A percentile compares a stretch with the other conserved stretches of the same genome.
Conservation (phyloP, 1,284 basidiomycete species). For the Omphalotus olearius region DNA sequence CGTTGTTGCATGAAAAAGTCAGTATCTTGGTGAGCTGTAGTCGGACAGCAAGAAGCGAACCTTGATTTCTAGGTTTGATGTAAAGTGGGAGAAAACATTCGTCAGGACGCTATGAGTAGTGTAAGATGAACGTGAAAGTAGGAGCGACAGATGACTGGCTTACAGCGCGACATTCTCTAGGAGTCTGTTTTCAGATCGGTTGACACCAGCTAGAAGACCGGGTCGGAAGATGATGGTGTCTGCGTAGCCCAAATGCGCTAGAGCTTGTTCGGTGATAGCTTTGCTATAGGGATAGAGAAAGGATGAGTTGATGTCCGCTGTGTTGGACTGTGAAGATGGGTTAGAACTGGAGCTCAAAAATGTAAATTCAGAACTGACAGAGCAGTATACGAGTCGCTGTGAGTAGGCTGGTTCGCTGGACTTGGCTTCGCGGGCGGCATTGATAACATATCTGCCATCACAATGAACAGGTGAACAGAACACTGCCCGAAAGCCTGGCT, state of each 20-base stretch:
- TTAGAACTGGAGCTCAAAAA: neutral
- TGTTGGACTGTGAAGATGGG: slow-evolving; percentile 30
- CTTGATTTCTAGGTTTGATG: slow-evolving; percentile 38
- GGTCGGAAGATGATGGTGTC: slow-evolving; percentile 72
- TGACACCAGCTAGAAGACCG: slow-evolving; percentile 40
- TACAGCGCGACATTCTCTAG: slow-evolving; percentile 40
- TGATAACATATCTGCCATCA: slow-evolving; percentile 61
- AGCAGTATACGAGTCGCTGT: slow-evolving; percentile 68
- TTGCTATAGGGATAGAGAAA: slow-evolving; percentile 61
- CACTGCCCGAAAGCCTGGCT: slow-evolving; percentile 18
- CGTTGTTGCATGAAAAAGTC: neutral
- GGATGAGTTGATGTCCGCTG: slow-evolving; percentile 41
- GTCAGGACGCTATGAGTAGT: slow-evolving; percentile 30
- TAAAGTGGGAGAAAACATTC: slow-evolving; percentile 34
- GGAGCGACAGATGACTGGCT: slow-evolving; percentile 15
- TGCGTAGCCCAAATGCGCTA: slow-evolving; percentile 61
- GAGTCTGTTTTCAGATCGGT: slow-evolving; percentile 35
- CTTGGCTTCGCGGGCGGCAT: slow-evolving; percentile 62
- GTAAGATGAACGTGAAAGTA: neutral
- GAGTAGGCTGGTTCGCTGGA: slow-evolving; percentile 33
- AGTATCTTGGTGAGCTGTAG: neutral
- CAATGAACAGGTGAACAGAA: neutral
- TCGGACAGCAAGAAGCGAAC: slow-evolving; percentile 24
- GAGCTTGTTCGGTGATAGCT: slow-evolving; percentile 66
- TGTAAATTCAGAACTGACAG: slow-evolving; percentile 36